Percentiles rank a stretch among this genome's conserved stretches.
phyloP scores from a whole-genome alignment of 1,139 yeast genomes.

The Yamadazyma taylorii region DNA sequence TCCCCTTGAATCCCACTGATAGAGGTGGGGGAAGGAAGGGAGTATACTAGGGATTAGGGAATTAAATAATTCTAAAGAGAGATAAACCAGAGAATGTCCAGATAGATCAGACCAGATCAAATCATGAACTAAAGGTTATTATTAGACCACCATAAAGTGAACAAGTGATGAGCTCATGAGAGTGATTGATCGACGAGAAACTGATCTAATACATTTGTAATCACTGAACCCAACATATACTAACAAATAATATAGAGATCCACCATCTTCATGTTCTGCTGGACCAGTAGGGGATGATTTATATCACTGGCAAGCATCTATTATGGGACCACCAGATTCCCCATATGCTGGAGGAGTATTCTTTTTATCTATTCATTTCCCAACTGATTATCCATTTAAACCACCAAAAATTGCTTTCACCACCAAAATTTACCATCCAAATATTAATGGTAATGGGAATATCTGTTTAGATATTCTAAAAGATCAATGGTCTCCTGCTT shows the following conservation, averaged over 20 bases:
- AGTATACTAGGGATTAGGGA: too few relatives aligned
- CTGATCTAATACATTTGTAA: background rate
- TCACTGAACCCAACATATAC: slow-evolving; percentile 5
- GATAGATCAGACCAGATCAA: too few relatives aligned
- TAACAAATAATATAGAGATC: slow-evolving; percentile 62
- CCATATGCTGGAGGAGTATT: slow-evolving; percentile 94
- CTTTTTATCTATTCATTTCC: slow-evolving; percentile 88
- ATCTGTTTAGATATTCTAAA: slow-evolving; percentile 83
- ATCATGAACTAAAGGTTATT: too few relatives aligned
- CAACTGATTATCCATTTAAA: slow-evolving; percentile 92
- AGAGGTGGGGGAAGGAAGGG: too few relatives aligned
- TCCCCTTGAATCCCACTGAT: too few relatives aligned
- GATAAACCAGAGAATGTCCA: too few relatives aligned
- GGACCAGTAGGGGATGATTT: slow-evolving; percentile 98
- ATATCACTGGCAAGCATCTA: slow-evolving; percentile 96
- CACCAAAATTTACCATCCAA: slow-evolving; percentile 88
- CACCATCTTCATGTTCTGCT: slow-evolving; percentile 98
- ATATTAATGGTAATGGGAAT: slow-evolving; percentile 85
- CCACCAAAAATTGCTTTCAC: slow-evolving; percentile 92
- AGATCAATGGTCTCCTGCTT: slow-evolving; percentile 91
- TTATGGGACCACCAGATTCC: slow-evolving; percentile 93
- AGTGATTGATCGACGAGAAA: background rate
- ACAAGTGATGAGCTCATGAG: background rate
- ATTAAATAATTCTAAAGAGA: too few relatives aligned
- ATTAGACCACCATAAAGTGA: too few relatives aligned